Evolutionary conservation across 257 asterid species (phyloP).

Genomic region (Solanum peruvianum): DNA sequence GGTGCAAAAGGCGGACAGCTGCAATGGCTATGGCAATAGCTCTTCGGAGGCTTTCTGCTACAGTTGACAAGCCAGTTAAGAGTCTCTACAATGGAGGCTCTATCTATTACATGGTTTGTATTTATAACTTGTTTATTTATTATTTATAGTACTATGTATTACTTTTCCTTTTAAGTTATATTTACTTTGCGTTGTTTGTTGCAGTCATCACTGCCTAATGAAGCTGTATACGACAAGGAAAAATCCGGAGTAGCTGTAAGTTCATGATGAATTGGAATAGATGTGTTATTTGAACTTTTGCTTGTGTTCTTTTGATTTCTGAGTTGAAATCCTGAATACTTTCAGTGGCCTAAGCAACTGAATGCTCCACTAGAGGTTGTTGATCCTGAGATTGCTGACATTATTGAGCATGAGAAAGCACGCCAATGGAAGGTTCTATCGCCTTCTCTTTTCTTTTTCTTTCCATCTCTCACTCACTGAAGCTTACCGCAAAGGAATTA

Average conservation of each 20-base stretch:
- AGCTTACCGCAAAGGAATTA: neutral
- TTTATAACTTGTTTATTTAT: neutral
- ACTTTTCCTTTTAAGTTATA: neutral
- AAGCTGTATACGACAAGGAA: conserved; percentile 79
- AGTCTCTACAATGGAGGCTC: conserved; percentile 45
- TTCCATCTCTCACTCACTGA: neutral
- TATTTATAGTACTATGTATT: neutral
- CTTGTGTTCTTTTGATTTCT: neutral
- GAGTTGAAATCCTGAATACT: neutral
- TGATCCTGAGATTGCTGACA: conserved; percentile 83
- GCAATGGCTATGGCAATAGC: conserved; percentile 86
- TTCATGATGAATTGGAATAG: neutral
- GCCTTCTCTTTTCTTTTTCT: neutral
- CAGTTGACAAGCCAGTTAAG: conserved; percentile 50
- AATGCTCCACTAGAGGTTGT: conserved; percentile 69
- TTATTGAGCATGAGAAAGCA: conserved; percentile 86
- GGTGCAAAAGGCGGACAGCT: neutral
- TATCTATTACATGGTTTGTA: conserved; percentile 55
- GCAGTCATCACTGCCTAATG: conserved; percentile 71
- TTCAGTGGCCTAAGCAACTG: conserved; percentile 76
- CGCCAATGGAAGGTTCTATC: conserved; percentile 91
- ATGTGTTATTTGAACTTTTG: neutral
- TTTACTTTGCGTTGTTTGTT: neutral
- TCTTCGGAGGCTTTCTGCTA: conserved; percentile 61
- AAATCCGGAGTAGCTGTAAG: conserved; percentile 62